These are phyloP conservation scores for Mortierella antarctica DNA, from an alignment of 192 early-diverging fungal species.

Conservation along the genomic window DNA sequence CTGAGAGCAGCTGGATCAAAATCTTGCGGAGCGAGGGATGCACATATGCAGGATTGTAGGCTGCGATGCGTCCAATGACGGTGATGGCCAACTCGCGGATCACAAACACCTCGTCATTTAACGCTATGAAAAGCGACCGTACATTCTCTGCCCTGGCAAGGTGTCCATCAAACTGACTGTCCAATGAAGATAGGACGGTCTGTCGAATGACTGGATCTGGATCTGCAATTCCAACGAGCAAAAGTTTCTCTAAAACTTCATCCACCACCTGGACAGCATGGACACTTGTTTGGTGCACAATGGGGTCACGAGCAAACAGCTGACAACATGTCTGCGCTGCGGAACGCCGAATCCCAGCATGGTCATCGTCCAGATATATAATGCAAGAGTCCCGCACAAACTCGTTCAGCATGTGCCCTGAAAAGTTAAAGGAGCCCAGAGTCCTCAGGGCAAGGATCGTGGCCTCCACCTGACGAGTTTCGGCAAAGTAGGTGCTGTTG, in stretches of 20 bases:
- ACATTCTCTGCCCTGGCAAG: conserved; percentile 91
- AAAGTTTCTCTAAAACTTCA: conserved; percentile 87
- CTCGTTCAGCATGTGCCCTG: conserved; percentile 83
- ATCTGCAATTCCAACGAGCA: conserved; percentile 91
- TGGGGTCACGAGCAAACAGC: conserved; percentile 82
- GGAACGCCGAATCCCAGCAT: conserved; percentile 80
- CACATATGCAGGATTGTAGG: conserved; percentile 91
- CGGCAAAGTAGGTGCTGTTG: conserved; percentile 42
- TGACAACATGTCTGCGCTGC: conserved; percentile 89
- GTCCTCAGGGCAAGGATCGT: conserved; percentile 86
- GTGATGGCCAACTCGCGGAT: conserved; percentile 84
- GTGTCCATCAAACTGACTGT: conserved; percentile 88
- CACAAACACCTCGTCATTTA: conserved; percentile 92
- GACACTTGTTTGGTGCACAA: conserved; percentile 77
- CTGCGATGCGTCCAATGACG: conserved; percentile 82
- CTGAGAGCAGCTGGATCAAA: conserved; percentile 86
- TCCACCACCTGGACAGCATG: conserved; percentile 86
- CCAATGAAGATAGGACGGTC: conserved; percentile 82
- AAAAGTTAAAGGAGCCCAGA: conserved; percentile 89
- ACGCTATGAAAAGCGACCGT: conserved; percentile 83
- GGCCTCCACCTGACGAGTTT: conserved; percentile 73
- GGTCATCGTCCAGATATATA: conserved; percentile 82
- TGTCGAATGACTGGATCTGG: conserved; percentile 77
- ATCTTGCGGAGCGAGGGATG: conserved; percentile 87
- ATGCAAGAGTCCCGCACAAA: conserved; percentile 88